These are phyloP conservation scores for Sporothrix protearum DNA, from an alignment of 2,329 filamentous ascomycete genomes.

Conservation along the genomic window DNA sequence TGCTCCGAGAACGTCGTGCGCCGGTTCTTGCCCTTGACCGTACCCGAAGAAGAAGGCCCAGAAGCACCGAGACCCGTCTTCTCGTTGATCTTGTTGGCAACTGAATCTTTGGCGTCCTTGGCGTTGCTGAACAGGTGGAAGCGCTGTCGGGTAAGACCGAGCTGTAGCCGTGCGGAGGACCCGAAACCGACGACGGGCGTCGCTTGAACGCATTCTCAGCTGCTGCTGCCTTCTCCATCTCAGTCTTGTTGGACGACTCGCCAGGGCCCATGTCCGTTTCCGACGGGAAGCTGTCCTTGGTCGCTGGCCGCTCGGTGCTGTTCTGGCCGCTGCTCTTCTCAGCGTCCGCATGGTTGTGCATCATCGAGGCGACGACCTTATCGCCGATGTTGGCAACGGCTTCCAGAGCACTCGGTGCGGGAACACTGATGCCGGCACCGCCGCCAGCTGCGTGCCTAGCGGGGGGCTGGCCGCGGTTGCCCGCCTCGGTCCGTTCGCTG, in stretches of 20 bases:
- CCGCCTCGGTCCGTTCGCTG: conserved; percentile 36
- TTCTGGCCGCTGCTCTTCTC: conserved; percentile 2
- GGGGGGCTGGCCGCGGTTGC: conserved; percentile 25
- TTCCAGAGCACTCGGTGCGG: conserved; percentile 37
- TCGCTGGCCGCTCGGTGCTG: conserved; percentile 9
- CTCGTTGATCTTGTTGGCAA: conserved; percentile 23
- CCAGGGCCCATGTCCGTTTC: conserved; percentile 31
- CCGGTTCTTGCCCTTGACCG: conserved; percentile 33
- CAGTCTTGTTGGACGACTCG: conserved; percentile 28
- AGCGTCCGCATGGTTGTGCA: not conserved
- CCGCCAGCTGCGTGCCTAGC: conserved; percentile 27
- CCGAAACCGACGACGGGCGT: conserved; percentile 22
- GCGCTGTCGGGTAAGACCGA: not conserved
- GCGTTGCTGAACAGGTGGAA: not conserved
- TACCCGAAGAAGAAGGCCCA: not conserved
- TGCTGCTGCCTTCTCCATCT: conserved; percentile 33
- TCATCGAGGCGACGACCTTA: conserved; percentile 34
- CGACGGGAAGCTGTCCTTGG: conserved; percentile 31
- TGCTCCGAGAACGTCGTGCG: conserved; percentile 55
- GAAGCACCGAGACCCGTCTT: not conserved
- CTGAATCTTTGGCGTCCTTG: conserved; percentile 28
- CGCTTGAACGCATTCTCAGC: conserved; percentile 33
- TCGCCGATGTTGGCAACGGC: conserved; percentile 39
- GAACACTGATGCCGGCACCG: conserved; percentile 43
- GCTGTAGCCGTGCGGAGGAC: not conserved